Conservation (phyloP, 192 early-diverging fungal species). For the Umbelopsis isabellina region DNA sequence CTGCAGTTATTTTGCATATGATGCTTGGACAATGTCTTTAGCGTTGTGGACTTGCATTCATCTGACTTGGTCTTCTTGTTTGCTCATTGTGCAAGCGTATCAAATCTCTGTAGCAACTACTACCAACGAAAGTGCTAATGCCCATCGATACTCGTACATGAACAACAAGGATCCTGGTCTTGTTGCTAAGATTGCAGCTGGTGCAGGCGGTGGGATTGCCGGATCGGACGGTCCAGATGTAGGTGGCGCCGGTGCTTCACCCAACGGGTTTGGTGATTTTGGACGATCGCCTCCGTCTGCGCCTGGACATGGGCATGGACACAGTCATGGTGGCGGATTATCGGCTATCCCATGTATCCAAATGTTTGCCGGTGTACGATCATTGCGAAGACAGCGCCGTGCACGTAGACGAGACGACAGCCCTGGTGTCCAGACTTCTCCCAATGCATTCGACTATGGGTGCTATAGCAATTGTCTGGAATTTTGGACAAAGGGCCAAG, state of each 20-base stretch:
- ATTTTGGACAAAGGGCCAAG: conserved; percentile 72
- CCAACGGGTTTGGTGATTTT: conserved; percentile 42
- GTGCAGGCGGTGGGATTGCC: conserved; percentile 39
- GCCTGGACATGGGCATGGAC: conserved; percentile 35
- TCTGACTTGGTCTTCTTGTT: conserved; percentile 78
- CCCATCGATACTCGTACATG: conserved; percentile 65
- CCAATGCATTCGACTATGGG: conserved; percentile 84
- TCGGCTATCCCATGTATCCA: conserved; percentile 31
- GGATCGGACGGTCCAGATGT: conserved; percentile 39
- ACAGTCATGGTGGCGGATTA: conserved; percentile 29
- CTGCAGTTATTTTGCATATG: conserved; percentile 78
- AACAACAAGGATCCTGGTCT: conserved; percentile 29
- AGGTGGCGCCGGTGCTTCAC: conserved; percentile 20
- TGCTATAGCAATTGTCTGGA: conserved; percentile 78
- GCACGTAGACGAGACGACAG: conserved; percentile 32
- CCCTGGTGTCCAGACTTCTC: conserved; percentile 24
- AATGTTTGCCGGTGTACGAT: conserved; percentile 42
- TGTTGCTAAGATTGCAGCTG: conserved; percentile 46
- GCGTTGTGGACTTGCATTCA: conserved; percentile 79
- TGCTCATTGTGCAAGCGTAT: conserved; percentile 74
- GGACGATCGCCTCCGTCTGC: conserved; percentile 28
- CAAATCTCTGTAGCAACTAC: conserved; percentile 82
- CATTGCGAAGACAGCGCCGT: conserved; percentile 40
- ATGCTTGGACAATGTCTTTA: conserved; percentile 71
- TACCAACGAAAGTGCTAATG: conserved; percentile 91